These are phyloP conservation scores for Diddensiella caesifluorescens DNA, from an alignment of 805 yeast genomes.

Conservation along the genomic window DNA sequence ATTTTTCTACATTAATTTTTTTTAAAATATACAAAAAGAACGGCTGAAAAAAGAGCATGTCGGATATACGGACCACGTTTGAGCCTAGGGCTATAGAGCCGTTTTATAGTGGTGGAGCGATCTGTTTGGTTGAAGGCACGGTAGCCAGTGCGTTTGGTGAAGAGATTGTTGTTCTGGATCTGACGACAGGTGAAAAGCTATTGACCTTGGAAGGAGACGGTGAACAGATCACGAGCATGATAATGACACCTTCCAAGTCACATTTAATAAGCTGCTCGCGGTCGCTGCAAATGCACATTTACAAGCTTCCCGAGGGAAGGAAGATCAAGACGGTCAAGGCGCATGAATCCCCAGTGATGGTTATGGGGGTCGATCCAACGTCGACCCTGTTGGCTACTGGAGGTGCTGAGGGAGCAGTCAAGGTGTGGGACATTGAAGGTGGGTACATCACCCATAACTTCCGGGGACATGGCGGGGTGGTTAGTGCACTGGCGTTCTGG, in stretches of 20 bases:
- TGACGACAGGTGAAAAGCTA: slow-evolving; percentile 50
- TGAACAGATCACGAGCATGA: slow-evolving; percentile 67
- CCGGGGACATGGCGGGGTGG: slow-evolving; percentile 88
- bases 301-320: slow-evolving; percentile 38
- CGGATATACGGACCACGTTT: slow-evolving; percentile 37
- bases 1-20: slow-evolving; percentile 1
- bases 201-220: slow-evolving; percentile 80
- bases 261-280: slow-evolving; percentile 71
- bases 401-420: slow-evolving; percentile 86
- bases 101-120: slow-evolving; percentile 82
- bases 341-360: slow-evolving; percentile 71
- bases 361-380: slow-evolving; percentile 70
- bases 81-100: slow-evolving; percentile 58
- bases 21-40: not conserved
- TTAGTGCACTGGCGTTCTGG: slow-evolving; percentile 67
- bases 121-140: slow-evolving; percentile 56
- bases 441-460: slow-evolving; percentile 84
- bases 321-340: slow-evolving; percentile 33
- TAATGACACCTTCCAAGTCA: slow-evolving; percentile 69
- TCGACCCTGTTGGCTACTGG: slow-evolving; percentile 89
- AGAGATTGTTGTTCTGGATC: slow-evolving; percentile 64
- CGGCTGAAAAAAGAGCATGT: not conserved
- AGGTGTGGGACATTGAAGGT: slow-evolving; percentile 88
- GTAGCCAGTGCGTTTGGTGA: slow-evolving; percentile 79
- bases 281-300: slow-evolving; percentile 74